A percentile compares a stretch with the other conserved stretches of the same genome.
These are phyloP conservation scores for Viola odorata DNA, from an alignment of 345 rosid species.

Conservation along the genomic window DNA sequence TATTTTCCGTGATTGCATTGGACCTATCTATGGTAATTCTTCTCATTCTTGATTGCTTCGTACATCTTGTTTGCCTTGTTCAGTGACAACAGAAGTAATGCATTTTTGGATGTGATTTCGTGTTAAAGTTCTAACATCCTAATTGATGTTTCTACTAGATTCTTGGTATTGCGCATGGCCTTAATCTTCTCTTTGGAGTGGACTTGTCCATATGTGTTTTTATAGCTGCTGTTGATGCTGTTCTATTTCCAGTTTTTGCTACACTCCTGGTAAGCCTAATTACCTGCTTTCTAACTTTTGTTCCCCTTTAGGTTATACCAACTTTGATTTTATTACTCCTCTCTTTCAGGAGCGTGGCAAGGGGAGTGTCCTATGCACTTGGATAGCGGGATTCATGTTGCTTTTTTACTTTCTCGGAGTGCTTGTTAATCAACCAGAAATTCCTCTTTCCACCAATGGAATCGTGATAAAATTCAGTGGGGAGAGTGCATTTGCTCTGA, in stretches of 20 bases:
- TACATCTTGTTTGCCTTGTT: constrained; percentile 1
- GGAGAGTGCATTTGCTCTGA: constrained; percentile 70
- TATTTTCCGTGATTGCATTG: constrained; percentile 61
- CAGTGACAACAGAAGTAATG: background rate
- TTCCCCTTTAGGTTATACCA: constrained; percentile 2
- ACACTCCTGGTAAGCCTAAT: constrained; percentile 55
- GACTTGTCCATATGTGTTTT: constrained; percentile 76
- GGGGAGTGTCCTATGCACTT: constrained; percentile 48
- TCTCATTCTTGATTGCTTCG: background rate
- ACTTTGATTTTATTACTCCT: constrained; percentile 15
- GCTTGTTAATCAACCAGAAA: constrained; percentile 71
- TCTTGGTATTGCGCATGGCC: constrained; percentile 87
- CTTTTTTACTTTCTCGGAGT: constrained; percentile 64
- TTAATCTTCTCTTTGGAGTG: constrained; percentile 80
- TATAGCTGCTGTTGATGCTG: constrained; percentile 82
- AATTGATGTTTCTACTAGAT: constrained; percentile 45
- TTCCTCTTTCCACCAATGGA: constrained; percentile 55
- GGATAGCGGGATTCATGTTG: constrained; percentile 52
- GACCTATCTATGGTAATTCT: constrained; percentile 78
- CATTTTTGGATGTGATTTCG: constrained; percentile 1
- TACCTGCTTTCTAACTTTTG: background rate
- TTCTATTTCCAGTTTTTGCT: constrained; percentile 71
- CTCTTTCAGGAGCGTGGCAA: constrained; percentile 56
- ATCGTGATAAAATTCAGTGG: constrained; percentile 51
- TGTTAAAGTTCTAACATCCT: constrained; percentile 10